phyloP scores from a whole-genome alignment of 2,329 filamentous ascomycete genomes.

The Venturia aucupariae region DNA sequence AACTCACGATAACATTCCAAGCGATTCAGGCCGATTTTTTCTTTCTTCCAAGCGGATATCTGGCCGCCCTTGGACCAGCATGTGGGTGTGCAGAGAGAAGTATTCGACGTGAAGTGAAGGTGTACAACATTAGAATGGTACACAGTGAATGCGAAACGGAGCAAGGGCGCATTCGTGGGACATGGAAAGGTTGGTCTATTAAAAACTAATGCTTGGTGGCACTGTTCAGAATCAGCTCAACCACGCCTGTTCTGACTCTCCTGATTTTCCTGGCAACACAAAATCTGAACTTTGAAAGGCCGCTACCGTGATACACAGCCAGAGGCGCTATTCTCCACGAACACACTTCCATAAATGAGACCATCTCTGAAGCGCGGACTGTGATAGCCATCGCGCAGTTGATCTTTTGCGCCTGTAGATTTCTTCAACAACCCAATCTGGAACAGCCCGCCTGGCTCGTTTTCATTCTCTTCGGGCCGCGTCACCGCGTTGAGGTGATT shows the following conservation, averaged over 20 bases:
- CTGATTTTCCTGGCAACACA: not conserved
- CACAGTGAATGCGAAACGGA: not conserved
- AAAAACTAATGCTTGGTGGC: too few relatives aligned
- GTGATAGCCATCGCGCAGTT: not conserved
- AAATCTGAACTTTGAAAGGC: not conserved
- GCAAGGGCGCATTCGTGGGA: not conserved
- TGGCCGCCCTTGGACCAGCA: not conserved
- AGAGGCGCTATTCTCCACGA: not conserved
- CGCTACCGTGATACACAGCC: slow-evolving; percentile 1
- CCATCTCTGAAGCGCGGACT: not conserved
- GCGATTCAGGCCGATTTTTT: not conserved
- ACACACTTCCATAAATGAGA: not conserved
- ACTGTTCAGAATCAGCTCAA: not conserved
- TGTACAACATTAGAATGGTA: not conserved
- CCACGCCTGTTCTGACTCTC: not conserved
- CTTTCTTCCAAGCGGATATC: not conserved
- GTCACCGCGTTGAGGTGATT: not conserved
- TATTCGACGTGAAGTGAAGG: not conserved
- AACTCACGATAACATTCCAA: not conserved
- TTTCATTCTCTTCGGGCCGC: not conserved
- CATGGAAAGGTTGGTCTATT: not conserved
- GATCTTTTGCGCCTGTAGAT: slow-evolving; percentile 5
- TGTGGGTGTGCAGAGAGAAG: too few relatives aligned
- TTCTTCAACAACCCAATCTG: not conserved
- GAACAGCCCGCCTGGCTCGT: not conserved